Base-by-base conservation (phyloP, 352 stramenopile species). In the Phytophthora kernoviae region DNA sequence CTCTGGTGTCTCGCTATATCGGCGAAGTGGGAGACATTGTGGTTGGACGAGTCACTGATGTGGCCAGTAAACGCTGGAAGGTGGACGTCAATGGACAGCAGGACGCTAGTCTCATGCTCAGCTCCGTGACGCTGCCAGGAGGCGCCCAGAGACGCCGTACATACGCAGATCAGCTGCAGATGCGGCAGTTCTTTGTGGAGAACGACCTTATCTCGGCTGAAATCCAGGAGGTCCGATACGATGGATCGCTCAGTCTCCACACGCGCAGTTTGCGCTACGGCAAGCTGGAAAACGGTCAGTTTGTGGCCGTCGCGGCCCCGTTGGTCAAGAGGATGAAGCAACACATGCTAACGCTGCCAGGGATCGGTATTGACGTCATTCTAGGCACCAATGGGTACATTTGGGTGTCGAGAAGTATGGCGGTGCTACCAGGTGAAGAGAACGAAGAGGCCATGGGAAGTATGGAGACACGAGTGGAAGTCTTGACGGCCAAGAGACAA, bases 11-110 rank as follows among this genome's bases (percentile, higher is more conserved):
- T 9, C 78, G 94, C 10, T 99, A 98, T 74, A 87, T 90, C 52
- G 94, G 93, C 21, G 93, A 99, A 62, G 94, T 99, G 14, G 97
- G 97, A 20, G 97, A 99, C 87, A 90, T 99, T 24, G 86, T 99
- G 14, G 91, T 99, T 0, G 96, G 96, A n/a, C 84, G 96, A 39
- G 88, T 99, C 22, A 84, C 89, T 0, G 90, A 97, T 41, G 96
- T 99, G 21, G 91, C 74, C 50, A 93, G 81, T 49, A 98, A 98
- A 58, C 81, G 92, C 45, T 99, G 96, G 96, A 98, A 96, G 48
- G 95, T 99, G 24, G 93, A 98, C 68, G 79, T 98, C 50, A 90
- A 92, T 47, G 84, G 85, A 39, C 84, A 92, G 62, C 83, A 93
- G 55, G 84, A 92, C 65, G 82, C 77, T 9, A 78, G 75, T 58